Evolutionary conservation across 805 yeast genomes (phyloP).

Genomic region (Suhomyces faveliae): DNA sequence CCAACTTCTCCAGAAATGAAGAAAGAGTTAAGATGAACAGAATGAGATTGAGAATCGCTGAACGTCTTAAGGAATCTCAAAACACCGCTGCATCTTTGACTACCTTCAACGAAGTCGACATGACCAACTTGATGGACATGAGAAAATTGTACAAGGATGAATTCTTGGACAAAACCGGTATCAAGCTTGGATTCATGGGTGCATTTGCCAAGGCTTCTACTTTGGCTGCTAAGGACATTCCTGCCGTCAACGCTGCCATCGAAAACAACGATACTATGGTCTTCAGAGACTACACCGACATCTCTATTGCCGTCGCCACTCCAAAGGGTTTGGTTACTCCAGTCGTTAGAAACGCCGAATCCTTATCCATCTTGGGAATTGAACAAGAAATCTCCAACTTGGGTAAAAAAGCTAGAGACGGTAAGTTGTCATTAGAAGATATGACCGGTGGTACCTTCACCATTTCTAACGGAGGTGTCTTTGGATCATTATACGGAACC

Average conservation of each 20-base stretch:
- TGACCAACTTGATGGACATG: constrained; percentile 88
- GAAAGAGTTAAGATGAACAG: constrained; percentile 97
- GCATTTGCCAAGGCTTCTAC: constrained; percentile 92
- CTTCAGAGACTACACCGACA: constrained; percentile 93
- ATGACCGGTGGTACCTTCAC: constrained; percentile 99
- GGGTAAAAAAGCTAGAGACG: constrained; percentile 94
- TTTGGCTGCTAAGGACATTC: constrained; percentile 90
- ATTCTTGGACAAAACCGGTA: constrained; percentile 86
- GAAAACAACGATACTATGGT: constrained; percentile 91
- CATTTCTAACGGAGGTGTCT: constrained; percentile 98
- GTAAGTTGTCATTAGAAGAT: constrained; percentile 93
- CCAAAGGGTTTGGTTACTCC: constrained; percentile 99
- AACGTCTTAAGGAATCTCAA: constrained; percentile 98
- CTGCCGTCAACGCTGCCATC: constrained; percentile 93
- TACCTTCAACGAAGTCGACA: constrained; percentile 97
- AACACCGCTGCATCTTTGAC: constrained; percentile 98
- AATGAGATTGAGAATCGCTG: constrained; percentile 98
- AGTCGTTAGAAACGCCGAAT: constrained; percentile 94
- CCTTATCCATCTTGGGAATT: constrained; percentile 80
- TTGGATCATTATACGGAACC: constrained; percentile 96
- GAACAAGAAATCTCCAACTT: constrained; percentile 80
- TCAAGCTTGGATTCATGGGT: constrained; percentile 98
- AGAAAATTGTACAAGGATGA: constrained; percentile 97
- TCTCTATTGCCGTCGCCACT: constrained; percentile 96
- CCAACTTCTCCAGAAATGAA: constrained; percentile 74